phyloP scores from a whole-genome alignment of 306 rosid species.

The Quercus robur region DNA sequence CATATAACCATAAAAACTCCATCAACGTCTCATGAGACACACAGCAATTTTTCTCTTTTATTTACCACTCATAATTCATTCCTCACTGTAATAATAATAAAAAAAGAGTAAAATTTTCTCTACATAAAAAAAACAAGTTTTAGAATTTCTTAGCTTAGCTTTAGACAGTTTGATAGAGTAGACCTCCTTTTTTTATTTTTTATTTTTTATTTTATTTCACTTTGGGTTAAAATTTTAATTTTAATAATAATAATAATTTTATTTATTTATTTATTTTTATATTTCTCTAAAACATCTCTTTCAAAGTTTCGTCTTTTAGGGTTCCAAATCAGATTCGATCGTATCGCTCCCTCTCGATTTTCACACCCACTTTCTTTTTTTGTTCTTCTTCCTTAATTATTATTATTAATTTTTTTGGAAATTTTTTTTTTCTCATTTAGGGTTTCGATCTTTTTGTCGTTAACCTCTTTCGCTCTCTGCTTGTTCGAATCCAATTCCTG shows the following conservation, averaged over 20 bases:
- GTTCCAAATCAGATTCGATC: slow-evolving; percentile 60
- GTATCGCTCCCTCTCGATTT: slow-evolving; percentile 58
- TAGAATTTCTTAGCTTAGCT: too few species aligned
- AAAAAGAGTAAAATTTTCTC: background rate
- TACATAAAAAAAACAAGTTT: too few species aligned
- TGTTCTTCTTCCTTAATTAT: background rate
- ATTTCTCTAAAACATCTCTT: slow-evolving; percentile 36
- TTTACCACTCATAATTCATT: too few species aligned
- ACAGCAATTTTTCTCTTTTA: too few species aligned
- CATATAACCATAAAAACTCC: background rate
- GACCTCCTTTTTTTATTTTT: slow-evolving; percentile 8
- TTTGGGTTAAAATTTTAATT: background rate
- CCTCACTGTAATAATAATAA: background rate
- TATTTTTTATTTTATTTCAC: background rate
- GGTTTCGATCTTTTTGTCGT: slow-evolving; percentile 38
- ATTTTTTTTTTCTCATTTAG: slow-evolving; percentile 28
- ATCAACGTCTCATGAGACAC: too few species aligned
- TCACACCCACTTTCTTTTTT: slow-evolving; percentile 38
- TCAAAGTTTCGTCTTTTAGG: slow-evolving; percentile 47
- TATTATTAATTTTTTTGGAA: background rate
- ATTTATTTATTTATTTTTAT: background rate
- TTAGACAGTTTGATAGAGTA: background rate
- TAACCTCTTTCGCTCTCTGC: background rate
- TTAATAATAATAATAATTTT: too few species aligned
- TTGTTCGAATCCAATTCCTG: too few species aligned